phyloP scores from a whole-genome alignment of 1,139 yeast genomes.

The Geotrichum phurueaensis region DNA sequence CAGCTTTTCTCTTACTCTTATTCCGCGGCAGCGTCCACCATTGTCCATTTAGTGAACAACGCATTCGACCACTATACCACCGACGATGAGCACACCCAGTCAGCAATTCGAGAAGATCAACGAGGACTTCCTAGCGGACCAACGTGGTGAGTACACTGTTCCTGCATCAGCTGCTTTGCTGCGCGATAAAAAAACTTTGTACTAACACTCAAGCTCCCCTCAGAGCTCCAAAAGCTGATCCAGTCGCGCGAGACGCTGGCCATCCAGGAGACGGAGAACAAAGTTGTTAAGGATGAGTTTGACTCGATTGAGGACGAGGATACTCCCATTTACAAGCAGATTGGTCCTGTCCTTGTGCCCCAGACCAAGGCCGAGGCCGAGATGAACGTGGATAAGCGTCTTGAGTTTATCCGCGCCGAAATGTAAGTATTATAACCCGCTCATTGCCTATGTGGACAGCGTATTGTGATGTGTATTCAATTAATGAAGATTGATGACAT shows the following conservation, averaged over 20 bases:
- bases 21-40: background rate
- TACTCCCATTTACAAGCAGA: slow-evolving; percentile 71
- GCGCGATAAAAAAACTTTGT: background rate
- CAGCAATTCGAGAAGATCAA: slow-evolving; percentile 26
- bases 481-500: background rate
- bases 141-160: slow-evolving; percentile 27
- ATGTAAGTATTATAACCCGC: slow-evolving; percentile 38
- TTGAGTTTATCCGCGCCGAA: slow-evolving; percentile 78
- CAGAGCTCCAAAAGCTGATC: slow-evolving; percentile 13
- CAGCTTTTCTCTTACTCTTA: background rate
- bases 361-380: slow-evolving; percentile 81
- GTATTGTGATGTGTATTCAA: background rate
- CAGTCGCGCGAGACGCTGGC: slow-evolving; percentile 52
- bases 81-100: slow-evolving; percentile 7
- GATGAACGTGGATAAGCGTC: slow-evolving; percentile 74
- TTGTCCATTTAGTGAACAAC: slow-evolving; percentile 1
- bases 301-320: slow-evolving; percentile 40
- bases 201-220: background rate
- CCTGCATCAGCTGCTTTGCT: too few species aligned
- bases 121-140: slow-evolving; percentile 32
- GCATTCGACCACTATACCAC: background rate
- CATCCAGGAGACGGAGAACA: slow-evolving; percentile 77
- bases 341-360: slow-evolving; percentile 88
- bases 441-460: background rate
- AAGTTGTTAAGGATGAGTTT: slow-evolving; percentile 61